Conservation (phyloP, 495 filamentous ascomycete genomes). For the Penicillium silybi region DNA sequence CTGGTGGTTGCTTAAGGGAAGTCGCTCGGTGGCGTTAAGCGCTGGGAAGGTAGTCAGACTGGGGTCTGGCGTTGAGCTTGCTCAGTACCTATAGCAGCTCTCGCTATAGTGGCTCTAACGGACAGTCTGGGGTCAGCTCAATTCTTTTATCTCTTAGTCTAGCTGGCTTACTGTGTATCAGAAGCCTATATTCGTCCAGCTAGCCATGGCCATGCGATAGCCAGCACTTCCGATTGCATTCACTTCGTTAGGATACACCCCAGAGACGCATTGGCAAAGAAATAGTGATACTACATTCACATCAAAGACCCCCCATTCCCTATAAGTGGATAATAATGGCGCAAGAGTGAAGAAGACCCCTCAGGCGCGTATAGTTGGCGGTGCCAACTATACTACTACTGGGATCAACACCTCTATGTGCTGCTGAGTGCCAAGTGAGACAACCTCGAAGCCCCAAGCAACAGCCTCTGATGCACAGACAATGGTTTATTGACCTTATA, state of each 20-base stretch:
- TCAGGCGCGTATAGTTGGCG: too few relatives aligned
- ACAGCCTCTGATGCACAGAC: neutral
- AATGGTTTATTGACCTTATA: neutral
- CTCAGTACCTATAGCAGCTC: neutral
- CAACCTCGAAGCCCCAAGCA: neutral
- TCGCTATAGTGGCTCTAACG: neutral
- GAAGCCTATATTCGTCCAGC: neutral
- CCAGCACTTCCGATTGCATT: neutral
- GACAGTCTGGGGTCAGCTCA: neutral
- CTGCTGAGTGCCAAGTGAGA: neutral
- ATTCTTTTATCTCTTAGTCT: neutral
- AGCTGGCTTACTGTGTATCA: too few relatives aligned
- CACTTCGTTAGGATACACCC: too few relatives aligned
- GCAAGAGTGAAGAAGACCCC: too few relatives aligned
- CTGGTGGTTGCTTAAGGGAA: neutral
- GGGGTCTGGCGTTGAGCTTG: neutral
- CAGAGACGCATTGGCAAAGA: too few relatives aligned
- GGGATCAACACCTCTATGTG: neutral
- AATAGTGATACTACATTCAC: too few relatives aligned
- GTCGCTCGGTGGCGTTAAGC: neutral
- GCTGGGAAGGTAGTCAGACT: neutral
- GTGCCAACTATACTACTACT: neutral
- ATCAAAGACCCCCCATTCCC: too few relatives aligned
- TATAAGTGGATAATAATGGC: too few relatives aligned
- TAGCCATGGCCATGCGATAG: neutral